These are phyloP conservation scores for Spiromastix sp. DNA, from an alignment of 2,329 filamentous ascomycete species.

Conservation along the genomic window DNA sequence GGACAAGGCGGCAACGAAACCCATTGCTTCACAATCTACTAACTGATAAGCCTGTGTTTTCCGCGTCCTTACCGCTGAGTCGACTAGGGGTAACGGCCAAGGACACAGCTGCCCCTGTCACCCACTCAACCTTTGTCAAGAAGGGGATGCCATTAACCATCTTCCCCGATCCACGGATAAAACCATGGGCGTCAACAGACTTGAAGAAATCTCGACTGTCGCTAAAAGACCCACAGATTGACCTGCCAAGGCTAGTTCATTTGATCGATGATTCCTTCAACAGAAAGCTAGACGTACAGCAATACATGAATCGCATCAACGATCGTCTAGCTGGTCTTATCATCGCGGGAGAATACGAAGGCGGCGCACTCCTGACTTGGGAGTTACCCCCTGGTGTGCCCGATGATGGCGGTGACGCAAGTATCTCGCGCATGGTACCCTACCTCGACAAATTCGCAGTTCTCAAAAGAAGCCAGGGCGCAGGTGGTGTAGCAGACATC, in stretches of 20 bases:
- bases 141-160: constrained; percentile 82
- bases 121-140: constrained; percentile 73
- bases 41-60: constrained; percentile 87
- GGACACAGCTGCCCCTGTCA: constrained; percentile 28
- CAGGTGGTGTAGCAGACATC: constrained; percentile 85
- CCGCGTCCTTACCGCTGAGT: constrained; percentile 73
- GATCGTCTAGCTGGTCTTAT: constrained; percentile 81
- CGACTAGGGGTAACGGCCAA: constrained; percentile 42
- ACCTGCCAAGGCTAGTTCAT: constrained; percentile 70
- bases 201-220: constrained; percentile 52
- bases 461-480: constrained; percentile 75
- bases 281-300: constrained; percentile 67
- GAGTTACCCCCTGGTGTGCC: constrained; percentile 58
- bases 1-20: constrained; percentile 57
- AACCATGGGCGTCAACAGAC: constrained; percentile 58
- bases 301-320: constrained; percentile 74
- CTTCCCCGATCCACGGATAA: constrained; percentile 57
- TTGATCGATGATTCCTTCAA: constrained; percentile 92
- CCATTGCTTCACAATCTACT: constrained; percentile 91
- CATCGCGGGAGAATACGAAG: constrained; percentile 92
- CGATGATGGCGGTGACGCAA: constrained; percentile 43
- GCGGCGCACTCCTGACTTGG: constrained; percentile 90
- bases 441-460: constrained; percentile 98
- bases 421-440: constrained; percentile 60
- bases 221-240: constrained; percentile 69